Conservation (phyloP, 1,284 basidiomycete genomes). For the Coniferiporia sulphurascens region DNA sequence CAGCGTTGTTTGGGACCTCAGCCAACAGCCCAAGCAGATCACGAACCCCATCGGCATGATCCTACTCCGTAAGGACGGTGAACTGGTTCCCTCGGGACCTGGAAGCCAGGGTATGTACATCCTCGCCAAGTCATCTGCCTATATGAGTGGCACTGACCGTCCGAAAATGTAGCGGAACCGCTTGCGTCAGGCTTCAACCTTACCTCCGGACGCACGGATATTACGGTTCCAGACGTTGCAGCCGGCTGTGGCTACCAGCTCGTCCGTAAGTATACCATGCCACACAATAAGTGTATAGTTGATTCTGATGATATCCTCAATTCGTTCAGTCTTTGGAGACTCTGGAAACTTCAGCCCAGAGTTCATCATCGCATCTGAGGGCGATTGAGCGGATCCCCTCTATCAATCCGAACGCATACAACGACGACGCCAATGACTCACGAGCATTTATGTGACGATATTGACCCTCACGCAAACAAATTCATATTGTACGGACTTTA, state of each 20-base stretch:
- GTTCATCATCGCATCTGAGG: conserved; percentile 10
- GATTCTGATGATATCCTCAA: background rate
- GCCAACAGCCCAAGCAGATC: conserved; percentile 23
- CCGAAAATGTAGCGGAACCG: background rate
- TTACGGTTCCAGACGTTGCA: conserved; percentile 26
- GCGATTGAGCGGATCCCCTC: background rate
- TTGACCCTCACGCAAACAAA: too few species aligned
- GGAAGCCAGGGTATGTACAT: background rate
- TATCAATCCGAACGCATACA: background rate
- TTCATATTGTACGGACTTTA: background rate
- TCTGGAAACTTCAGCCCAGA: conserved; percentile 18
- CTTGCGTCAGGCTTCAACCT: conserved; percentile 26
- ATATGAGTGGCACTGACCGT: background rate
- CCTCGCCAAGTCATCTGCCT: background rate
- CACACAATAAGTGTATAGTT: background rate
- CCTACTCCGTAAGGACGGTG: conserved; percentile 20
- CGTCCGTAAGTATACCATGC: conserved; percentile 21
- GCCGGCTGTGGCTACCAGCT: conserved; percentile 24
- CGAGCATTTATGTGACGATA: too few species aligned
- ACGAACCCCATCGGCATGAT: conserved; percentile 24
- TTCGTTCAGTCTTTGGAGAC: conserved; percentile 15
- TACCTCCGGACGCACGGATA: conserved; percentile 22
- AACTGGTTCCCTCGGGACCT: background rate
- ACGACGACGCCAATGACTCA: background rate
- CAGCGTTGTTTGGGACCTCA: conserved; percentile 29